Evolutionary conservation across 257 asterid species (phyloP), one percentile per base, ranked within the genome.

Genomic region (Echium plantagineum): DNA sequence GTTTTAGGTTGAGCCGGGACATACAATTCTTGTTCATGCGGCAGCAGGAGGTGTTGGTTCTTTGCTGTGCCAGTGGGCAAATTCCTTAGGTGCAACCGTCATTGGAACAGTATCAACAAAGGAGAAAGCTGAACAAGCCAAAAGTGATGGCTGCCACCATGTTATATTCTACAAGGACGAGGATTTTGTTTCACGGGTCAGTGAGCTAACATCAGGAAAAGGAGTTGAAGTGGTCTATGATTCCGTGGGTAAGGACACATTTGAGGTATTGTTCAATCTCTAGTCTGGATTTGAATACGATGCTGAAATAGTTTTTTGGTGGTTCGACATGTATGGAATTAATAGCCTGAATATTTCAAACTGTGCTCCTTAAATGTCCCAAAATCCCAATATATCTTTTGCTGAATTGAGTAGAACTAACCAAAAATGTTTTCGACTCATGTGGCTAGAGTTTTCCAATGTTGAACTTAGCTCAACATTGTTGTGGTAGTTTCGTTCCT

Each of bases 1-100:
- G 42, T 20, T 21, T 54, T 75, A 89, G 97, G 99, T 93, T 74
- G 89, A 86, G 73, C 66, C 63, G 47, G 97, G 99, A 48, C 96
- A 93, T 66, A 84, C 89, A 0, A 79, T 86, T 66, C 97, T 89
- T 61, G 54, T 93, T 64, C 99, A 89, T 71, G 99, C 99, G 38
- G 99, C 99, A 63, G 96, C 99, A 10, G 96, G 97, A 69, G 99
- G 99, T 46, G 90, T 84, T 38, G 99, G 99, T 56, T 93, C 99
- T 57, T 68, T 93, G 51, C 57, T 93, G 73, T 93, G 97, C 80
- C 99, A 93, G 71, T 93, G 99, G 99, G 96, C 95, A 49, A 89
- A 72, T 56, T 84, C 94, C 15, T 86, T 83, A 52, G 97, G 99
- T 59, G 99, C 97, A 55, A 89, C 90, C 0, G 95, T 93, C 46